Conservation (phyloP, 2,329 filamentous ascomycete species). For the Apiospora sp. region DNA sequence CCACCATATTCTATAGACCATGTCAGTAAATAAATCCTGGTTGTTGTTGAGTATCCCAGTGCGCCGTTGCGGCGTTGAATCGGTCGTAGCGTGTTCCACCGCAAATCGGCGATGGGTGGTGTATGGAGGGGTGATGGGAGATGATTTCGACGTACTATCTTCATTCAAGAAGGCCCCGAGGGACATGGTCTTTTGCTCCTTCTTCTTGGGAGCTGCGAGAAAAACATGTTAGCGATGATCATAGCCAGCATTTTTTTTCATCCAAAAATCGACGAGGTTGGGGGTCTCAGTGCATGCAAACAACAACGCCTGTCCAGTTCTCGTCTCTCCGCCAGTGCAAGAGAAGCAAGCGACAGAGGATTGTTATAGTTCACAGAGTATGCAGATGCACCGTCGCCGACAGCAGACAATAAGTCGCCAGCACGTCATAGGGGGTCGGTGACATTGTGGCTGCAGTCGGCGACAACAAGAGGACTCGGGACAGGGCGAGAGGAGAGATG, state of each 20-base stretch:
- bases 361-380: neutral
- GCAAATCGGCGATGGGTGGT: constrained; percentile 1
- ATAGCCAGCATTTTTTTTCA: constrained; percentile 30
- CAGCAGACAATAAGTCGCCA: neutral
- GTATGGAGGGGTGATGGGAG: constrained; percentile 30
- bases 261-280: neutral
- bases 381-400: neutral
- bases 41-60: neutral
- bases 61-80: neutral
- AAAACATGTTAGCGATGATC: constrained; percentile 52
- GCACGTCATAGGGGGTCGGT: neutral
- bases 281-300: neutral
- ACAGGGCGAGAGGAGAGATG: constrained; percentile 1
- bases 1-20: constrained; percentile 62
- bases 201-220: constrained; percentile 84
- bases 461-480: neutral
- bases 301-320: neutral
- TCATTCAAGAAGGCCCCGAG: constrained; percentile 95
- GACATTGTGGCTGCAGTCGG: neutral
- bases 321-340: neutral
- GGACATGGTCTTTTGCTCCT: constrained; percentile 90
- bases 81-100: neutral
- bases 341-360: neutral
- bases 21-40: constrained; percentile 29
- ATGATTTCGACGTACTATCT: constrained; percentile 72